Percentiles rank a stretch among this genome's conserved stretches.
Conservation (phyloP, 805 yeast genomes). For the Teunomyces barrocoloradensis region DNA sequence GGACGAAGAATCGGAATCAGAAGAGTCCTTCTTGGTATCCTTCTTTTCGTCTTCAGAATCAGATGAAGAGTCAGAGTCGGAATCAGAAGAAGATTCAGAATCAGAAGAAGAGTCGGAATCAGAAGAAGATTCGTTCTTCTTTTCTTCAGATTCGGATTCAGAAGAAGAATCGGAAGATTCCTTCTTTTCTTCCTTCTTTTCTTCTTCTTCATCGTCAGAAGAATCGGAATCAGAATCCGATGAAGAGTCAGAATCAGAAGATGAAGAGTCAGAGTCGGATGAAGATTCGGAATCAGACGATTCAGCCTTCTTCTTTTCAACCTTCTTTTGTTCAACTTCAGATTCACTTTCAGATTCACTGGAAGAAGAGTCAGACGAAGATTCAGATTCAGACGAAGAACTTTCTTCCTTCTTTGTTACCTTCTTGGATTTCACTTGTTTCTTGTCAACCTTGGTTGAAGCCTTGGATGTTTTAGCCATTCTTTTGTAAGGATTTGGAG, state of each 20-base stretch:
- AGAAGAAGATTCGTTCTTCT: constrained; percentile 4
- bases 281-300: constrained; percentile 16
- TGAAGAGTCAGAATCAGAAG: constrained; percentile 8
- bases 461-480: constrained; percentile 42
- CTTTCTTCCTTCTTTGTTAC: constrained; percentile 19
- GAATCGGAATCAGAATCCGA: constrained; percentile 31
- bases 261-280: constrained; percentile 15
- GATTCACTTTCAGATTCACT: constrained; percentile 22
- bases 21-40: constrained; percentile 10
- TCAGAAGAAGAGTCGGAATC: constrained; percentile 11
- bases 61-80: constrained; percentile 6
- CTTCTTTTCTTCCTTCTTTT: constrained; percentile 13
- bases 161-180: constrained; percentile 4
- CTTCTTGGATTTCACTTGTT: constrained; percentile 19
- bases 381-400: constrained; percentile 17
- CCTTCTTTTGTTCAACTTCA: constrained; percentile 21
- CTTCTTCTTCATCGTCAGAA: constrained; percentile 27
- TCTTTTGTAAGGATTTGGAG: constrained; percentile 8
- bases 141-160: background rate
- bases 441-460: constrained; percentile 25
- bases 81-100: constrained; percentile 9
- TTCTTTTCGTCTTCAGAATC: constrained; percentile 11
- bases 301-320: constrained; percentile 12
- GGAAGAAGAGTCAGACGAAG: constrained; percentile 22
- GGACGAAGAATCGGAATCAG: constrained; percentile 12